Evolutionary conservation across 148 eudicot species (phyloP).

Genomic region (Spergularia bocconei): DNA sequence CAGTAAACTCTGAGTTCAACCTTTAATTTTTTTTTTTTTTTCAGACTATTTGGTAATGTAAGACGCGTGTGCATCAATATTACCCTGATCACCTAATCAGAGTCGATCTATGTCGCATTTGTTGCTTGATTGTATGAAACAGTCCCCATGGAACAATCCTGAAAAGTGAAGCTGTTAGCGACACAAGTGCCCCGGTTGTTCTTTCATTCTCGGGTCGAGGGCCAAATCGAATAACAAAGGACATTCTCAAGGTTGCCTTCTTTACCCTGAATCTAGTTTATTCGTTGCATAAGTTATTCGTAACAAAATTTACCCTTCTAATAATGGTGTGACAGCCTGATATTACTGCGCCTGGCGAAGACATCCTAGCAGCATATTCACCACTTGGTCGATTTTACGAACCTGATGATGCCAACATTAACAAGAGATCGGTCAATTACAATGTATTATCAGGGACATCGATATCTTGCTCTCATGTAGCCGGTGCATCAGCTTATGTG

Average conservation of each 20-base stretch:
- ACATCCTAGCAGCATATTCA: constrained; percentile 49
- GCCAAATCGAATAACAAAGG: constrained; percentile 25
- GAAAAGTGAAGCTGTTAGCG: constrained; percentile 26
- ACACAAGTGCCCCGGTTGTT: constrained; percentile 24
- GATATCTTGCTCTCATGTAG: constrained; percentile 61
- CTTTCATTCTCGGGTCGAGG: constrained; percentile 32
- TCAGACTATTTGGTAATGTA: too few relatives aligned
- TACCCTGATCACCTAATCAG: too few relatives aligned
- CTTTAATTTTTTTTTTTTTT: too few relatives aligned
- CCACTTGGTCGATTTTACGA: constrained; percentile 27
- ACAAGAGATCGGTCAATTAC: constrained; percentile 32
- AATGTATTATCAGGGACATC: constrained; percentile 50
- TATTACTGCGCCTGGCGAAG: constrained; percentile 55
- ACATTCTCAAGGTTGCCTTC: constrained; percentile 19
- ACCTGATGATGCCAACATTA: too few relatives aligned
- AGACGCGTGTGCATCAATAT: too few relatives aligned
- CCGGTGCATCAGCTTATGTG: constrained; percentile 51
- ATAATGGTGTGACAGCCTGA: constrained; percentile 43
- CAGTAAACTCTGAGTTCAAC: too few relatives aligned
- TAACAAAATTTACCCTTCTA: too few relatives aligned
- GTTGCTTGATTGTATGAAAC: neutral
- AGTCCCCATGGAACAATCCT: constrained; percentile 24
- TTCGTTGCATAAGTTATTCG: too few relatives aligned
- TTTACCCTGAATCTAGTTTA: too few relatives aligned
- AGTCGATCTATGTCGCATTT: too few relatives aligned